Base-by-base conservation (phyloP, 192 early-diverging fungal species). In the Chytriomyces sp. region DNA sequence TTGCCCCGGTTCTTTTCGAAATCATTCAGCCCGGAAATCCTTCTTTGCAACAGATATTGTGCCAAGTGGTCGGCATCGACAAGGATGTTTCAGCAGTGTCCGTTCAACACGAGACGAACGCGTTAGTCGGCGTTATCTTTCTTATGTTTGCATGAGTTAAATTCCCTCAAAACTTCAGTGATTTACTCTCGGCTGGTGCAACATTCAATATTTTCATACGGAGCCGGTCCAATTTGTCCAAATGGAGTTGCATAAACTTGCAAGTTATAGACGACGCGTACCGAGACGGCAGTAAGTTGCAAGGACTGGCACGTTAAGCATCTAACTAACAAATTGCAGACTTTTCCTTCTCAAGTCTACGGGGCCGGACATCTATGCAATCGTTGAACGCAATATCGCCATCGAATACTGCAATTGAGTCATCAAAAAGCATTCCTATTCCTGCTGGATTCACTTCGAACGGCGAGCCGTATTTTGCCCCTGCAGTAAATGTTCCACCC, bases 221-320 rank as follows among this genome's bases (percentile, higher is more conserved):
- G 16, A 69, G 80, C 0, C 57, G 84, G 16, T 26, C 50, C 10
- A 75, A 71, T 50, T 73, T 79, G 28, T 44, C 43, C 7, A 80
- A 82, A 60, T 90, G 89, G 89, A 82, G 75, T 9, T 82, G 85
- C 23, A 82, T 88, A n/a, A 86, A 90, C 49, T 64, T 90, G 13
- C 83, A 88, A 79, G 84, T 90, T 6, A 69, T 87, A 18, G 86
- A 90, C 64, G 86, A 90, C 64, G 87, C 89, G 47, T 90, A 85
- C 73, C 77, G 85, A 43, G 87, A 90, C 65, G 82, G 88, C 80
- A 73, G 49, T 64, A 35, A 35, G 35, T 35, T 35, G 35, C 35
- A 35, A 35, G 1, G 35, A 35, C 35, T 35, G 16, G 35, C 35
- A 35, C 35, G 1, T 35, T 35, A 35, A 35, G 28, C 35, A 35